Base-by-base conservation (phyloP, 202 grass and related monocot genomes). In the Dendrocalamus latiflorus region DNA sequence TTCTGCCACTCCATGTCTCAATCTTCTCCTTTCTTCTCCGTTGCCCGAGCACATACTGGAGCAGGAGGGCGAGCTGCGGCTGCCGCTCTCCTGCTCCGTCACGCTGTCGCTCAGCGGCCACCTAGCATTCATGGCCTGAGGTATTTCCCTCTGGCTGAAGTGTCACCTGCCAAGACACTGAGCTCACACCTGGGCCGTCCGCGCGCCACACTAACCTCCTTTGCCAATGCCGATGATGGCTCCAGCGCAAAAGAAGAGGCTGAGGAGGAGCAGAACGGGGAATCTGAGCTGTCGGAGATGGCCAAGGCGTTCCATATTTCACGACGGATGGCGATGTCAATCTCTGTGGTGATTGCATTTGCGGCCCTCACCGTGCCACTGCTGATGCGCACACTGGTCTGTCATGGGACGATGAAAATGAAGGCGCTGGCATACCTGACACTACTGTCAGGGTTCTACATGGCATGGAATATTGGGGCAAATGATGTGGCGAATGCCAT, bases 401-500 rank as follows among this genome's bases (percentile, higher is more conserved):
- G 76, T 24, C 84, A 84, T 36, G 89, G 81, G 20, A 90, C 83
- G 6, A 45, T 50, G 39, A 98, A 91, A 79, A 89, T 78, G 79
- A 91, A 88, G 70, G 85, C 60, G 12, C 60, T 98, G 49, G 79
- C 93, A 15, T 95, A 98, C 47, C 38, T 95, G 16, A 98, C 93
- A 1, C 53, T 98, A 7, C 51, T n/a, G n/a, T n/a, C n/a, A n/a
- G n/a, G n/a, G n/a, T n/a, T n/a, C n/a, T n/a, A n/a, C n/a, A n/a
- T n/a, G 93, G 95, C 95, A 33, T 98, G 95, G 89, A 98, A 98
- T 50, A 98, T 98, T 55, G 95, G 95, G 16, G 95, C 95, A 1
- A 98, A 98, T 75, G 95, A 98, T 72, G 95, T 98, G n/a, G 95
- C 95, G 1, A 98, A 98, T 74, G 95, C 95, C 81, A 98, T 98